Base-by-base conservation (phyloP, 805 yeast species). In the Saccharomycopsis sp. region DNA sequence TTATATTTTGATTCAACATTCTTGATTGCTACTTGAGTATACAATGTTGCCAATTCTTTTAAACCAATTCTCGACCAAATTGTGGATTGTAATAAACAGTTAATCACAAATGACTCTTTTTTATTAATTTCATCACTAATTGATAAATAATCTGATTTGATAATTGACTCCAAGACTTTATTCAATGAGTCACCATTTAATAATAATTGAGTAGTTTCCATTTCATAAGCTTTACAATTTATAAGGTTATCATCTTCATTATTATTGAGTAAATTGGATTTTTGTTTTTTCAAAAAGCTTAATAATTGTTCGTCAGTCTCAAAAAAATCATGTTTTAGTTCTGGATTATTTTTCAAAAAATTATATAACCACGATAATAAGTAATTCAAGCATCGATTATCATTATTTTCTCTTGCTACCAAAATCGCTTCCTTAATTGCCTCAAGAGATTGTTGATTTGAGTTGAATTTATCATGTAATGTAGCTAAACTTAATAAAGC, bases 371-470 rank as follows among this genome's bases (percentile, higher is more conserved):
- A 81, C 8, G 85, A 68, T 37, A 86, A 61, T 13, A 86, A 68
- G 49, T 76, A 76, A 21, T 83, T 79, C 31, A 86, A 64, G 20
- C 94, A 83, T 12, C 69, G 64, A 41, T 73, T 67, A 56, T 88
- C 95, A 46, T 77, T 77, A 50, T 80, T 79, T 51, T 87, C 95
- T 49, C 96, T 64, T 0, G 96, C 96, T 2, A 87, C 86, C 5
- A 81, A 67, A 2, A 86, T 80, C 0, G 96, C 92, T 55, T 87
- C 96, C 47, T 81, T 85, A 6, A 86, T 81, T 1, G 94, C 79
- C 48, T 79, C 68, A 12, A 85, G 55, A 0, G 95, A 94, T 44
- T 79, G 79, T 10, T 67, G 68, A 47, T 71, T 70, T 41, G 77
- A 75, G 21, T 77, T 76, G 54, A 80, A 82, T 38, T 70, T 72